A percentile compares a stretch with the other conserved stretches of the same genome.
These are phyloP conservation scores for Peronospora tabacina DNA, from an alignment of 352 stramenopile species.

Conservation along the genomic window DNA sequence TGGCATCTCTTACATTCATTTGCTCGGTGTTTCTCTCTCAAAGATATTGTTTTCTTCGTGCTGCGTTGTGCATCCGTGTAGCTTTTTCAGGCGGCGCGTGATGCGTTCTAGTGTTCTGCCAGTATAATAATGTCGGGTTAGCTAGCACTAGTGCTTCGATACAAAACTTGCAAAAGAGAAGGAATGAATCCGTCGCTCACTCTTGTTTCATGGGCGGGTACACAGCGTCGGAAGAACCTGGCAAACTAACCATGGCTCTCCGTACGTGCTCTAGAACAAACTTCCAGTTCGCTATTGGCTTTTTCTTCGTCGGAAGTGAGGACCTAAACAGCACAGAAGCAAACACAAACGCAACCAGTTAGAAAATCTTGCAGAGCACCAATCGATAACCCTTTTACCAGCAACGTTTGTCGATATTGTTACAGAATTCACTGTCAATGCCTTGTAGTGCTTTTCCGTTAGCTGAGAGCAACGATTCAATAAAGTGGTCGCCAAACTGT, in stretches of 20 bases:
- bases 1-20: not conserved
- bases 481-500: constrained; percentile 36
- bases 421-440: constrained; percentile 19
- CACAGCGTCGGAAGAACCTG: constrained; percentile 4
- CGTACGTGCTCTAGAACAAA: constrained; percentile 53
- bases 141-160: constrained; percentile 2
- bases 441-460: constrained; percentile 47
- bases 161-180: not conserved
- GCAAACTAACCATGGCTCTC: constrained; percentile 17
- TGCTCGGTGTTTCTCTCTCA: not conserved
- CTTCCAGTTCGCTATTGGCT: constrained; percentile 61
- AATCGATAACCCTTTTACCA: constrained; percentile 23
- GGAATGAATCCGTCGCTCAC: constrained; percentile 17
- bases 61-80: constrained; percentile 46
- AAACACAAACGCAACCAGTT: constrained; percentile 5
- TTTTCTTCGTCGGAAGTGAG: constrained; percentile 44
- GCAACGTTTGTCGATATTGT: constrained; percentile 26
- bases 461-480: constrained; percentile 37
- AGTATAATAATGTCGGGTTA: constrained; percentile 1
- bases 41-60: constrained; percentile 45
- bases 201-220: constrained; percentile 32
- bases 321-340: constrained; percentile 24
- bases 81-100: constrained; percentile 43
- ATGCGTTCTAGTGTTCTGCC: constrained; percentile 53
- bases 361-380: not conserved